phyloP scores from a whole-genome alignment of 345 rosid genomes.

The Psidium guajava region DNA sequence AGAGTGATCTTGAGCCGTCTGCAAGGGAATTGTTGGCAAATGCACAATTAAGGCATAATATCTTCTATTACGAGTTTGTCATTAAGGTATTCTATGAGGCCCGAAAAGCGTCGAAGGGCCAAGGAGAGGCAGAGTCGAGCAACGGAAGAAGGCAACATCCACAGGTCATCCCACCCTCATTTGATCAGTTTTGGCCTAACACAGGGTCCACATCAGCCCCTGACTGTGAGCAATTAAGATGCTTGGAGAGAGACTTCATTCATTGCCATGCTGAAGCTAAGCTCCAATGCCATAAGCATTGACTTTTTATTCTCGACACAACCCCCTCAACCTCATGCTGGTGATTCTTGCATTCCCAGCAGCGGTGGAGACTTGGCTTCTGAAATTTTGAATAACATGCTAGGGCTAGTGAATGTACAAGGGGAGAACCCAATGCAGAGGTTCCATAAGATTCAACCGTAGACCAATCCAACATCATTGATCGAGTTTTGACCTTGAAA shows the following conservation, averaged over 20 bases:
- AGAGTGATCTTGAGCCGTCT: slow-evolving; percentile 29
- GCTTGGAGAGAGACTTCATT: too few species aligned
- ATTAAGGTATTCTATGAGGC: slow-evolving; percentile 63
- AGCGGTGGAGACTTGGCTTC: background rate
- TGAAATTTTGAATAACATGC: background rate
- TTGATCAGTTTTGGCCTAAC: too few species aligned
- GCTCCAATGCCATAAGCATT: too few species aligned
- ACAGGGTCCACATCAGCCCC: too few species aligned
- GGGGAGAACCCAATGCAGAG: background rate
- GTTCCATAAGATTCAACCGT: background rate
- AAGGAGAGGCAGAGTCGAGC: background rate
- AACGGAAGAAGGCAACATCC: background rate
- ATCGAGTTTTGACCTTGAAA: too few species aligned
- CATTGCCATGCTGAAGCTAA: background rate
- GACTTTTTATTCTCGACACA: background rate
- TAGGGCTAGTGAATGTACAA: background rate
- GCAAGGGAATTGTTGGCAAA: slow-evolving; percentile 49
- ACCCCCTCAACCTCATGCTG: background rate
- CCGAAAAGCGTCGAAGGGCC: background rate
- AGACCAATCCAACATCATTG: too few species aligned
- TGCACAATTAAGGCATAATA: slow-evolving; percentile 63
- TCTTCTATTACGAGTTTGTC: slow-evolving; percentile 55
- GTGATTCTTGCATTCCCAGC: background rate
- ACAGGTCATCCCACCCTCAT: too few species aligned
- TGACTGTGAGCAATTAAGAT: too few species aligned